Conservation (phyloP, 1,139 yeast genomes). For the Meyerozyma sp. region DNA sequence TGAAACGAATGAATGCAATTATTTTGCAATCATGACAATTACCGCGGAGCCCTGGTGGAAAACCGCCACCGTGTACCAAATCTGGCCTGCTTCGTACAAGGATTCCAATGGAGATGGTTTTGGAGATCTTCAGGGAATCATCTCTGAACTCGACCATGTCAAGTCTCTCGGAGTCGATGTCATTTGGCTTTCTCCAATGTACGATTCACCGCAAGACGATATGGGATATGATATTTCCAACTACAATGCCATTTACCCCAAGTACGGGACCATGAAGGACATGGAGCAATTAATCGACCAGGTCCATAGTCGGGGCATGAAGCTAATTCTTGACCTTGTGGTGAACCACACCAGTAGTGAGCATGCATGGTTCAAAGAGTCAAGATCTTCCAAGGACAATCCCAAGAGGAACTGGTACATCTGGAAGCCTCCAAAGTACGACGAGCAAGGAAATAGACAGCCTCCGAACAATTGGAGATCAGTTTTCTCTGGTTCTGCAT, state of each 20-base stretch:
- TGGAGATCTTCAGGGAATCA: conserved; percentile 53
- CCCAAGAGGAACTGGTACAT: conserved; percentile 61
- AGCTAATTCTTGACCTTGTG: conserved; percentile 50
- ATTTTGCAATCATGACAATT: conserved; percentile 8
- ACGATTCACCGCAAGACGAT: conserved; percentile 55
- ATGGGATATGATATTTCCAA: conserved; percentile 61
- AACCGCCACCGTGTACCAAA: conserved; percentile 50
- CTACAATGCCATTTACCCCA: conserved; percentile 45
- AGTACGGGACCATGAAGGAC: conserved; percentile 50
- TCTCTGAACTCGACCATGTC: conserved; percentile 47
- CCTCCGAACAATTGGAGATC: conserved; percentile 58
- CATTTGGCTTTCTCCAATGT: conserved; percentile 56
- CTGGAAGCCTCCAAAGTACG: conserved; percentile 48
- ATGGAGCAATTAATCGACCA: conserved; percentile 45
- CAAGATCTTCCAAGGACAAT: conserved; percentile 43
- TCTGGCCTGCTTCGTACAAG: conserved; percentile 55
- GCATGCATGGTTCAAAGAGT: conserved; percentile 56
- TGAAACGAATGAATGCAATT: neutral
- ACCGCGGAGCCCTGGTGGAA: conserved; percentile 46
- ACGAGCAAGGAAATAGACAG: conserved; percentile 40
- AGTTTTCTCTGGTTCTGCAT: conserved; percentile 48
- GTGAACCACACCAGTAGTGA: conserved; percentile 54
- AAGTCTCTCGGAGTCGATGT: conserved; percentile 47
- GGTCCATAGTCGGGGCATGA: conserved; percentile 46
- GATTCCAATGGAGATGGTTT: conserved; percentile 56